Percentiles rank a stretch among this genome's conserved stretches.
phyloP scores from a whole-genome alignment of 129 eudicot genomes.

The Scalesia atractyloides region DNA sequence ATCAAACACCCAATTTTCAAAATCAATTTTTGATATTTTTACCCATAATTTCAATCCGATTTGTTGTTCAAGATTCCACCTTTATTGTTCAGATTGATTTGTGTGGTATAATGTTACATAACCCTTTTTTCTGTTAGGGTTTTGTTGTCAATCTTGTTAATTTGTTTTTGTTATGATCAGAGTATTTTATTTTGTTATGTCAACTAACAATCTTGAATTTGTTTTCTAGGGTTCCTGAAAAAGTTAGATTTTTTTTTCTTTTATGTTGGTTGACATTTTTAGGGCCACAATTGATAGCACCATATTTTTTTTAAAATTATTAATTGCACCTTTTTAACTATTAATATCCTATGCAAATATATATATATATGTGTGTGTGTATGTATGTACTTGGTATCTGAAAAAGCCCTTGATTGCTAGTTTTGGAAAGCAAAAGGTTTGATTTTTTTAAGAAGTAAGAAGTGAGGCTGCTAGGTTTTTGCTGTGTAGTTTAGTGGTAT shows the following conservation, averaged over 20 bases:
- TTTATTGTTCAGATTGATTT: conserved; percentile 14
- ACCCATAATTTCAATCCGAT: conserved; percentile 18
- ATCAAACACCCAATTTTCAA: conserved; percentile 8
- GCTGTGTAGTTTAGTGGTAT: conserved; percentile 17
- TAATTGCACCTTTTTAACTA: no score
- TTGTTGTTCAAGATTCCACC: not conserved
- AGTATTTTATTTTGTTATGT: conserved; percentile 4
- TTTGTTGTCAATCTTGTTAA: conserved; percentile 25
- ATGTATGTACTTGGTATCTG: not conserved
- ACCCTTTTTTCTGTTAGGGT: conserved; percentile 28
- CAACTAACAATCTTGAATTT: not conserved
- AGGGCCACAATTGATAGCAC: conserved; percentile 17
- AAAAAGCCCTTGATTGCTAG: conserved; percentile 13
- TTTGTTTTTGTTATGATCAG: conserved; percentile 22
- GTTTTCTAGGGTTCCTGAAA: conserved; percentile 19
- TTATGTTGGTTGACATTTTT: conserved; percentile 18
- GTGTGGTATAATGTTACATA: not conserved
- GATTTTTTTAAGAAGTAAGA: not conserved
- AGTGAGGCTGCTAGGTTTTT: not conserved
- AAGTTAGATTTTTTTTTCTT: conserved; percentile 8
- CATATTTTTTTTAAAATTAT: not conserved
- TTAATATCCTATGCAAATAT: not conserved
- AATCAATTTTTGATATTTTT: not conserved
- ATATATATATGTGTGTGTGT: not conserved
- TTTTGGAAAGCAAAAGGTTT: conserved; percentile 12